phyloP scores from a whole-genome alignment of 768 basidiomycete species.

The Boletus rubropictus region DNA sequence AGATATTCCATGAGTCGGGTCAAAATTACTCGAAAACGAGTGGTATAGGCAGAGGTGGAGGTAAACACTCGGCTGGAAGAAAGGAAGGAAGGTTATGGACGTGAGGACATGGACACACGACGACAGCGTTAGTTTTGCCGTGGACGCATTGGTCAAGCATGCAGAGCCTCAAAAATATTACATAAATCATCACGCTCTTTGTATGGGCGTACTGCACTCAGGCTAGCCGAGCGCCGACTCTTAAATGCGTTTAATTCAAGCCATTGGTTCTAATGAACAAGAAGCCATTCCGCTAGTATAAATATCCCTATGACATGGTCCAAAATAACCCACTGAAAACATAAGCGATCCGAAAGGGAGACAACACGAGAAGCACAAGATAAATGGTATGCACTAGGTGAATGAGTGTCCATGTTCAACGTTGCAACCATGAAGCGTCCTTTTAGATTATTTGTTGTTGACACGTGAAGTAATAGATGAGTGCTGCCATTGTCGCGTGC shows the following conservation, averaged over 20 bases:
- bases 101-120: conserved; percentile 13
- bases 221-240: too few species aligned
- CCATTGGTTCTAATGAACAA: too few species aligned
- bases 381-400: background rate
- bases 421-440: background rate
- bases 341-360: background rate
- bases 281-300: background rate
- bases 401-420: background rate
- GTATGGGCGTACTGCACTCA: too few species aligned
- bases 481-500: background rate
- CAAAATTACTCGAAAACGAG: background rate
- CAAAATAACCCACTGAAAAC: background rate
- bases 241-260: too few species aligned
- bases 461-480: background rate
- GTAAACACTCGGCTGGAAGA: background rate
- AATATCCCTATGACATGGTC: background rate
- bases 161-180: too few species aligned
- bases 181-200: too few species aligned
- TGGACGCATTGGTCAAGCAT: conserved; percentile 18
- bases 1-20: conserved; percentile 19
- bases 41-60: background rate
- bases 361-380: conserved; percentile 2
- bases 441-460: conserved; percentile 13
- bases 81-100: background rate
- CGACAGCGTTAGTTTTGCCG: conserved; percentile 20